Conservation (phyloP, 352 stramenopile genomes). For the Phytopythium delawarense region DNA sequence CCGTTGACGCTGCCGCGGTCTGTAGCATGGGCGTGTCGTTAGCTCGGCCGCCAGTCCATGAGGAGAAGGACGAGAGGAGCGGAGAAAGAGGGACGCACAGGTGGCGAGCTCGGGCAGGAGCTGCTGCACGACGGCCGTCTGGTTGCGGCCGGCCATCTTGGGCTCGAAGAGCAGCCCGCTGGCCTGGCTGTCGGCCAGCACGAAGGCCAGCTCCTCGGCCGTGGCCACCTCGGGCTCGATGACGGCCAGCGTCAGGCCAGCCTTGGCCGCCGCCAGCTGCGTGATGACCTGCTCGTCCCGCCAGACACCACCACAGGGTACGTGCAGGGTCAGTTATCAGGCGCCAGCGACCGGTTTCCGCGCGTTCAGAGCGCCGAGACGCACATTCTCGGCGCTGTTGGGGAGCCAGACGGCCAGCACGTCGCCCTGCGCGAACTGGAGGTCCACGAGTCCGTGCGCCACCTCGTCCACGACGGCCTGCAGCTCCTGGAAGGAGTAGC, state of each 20-base stretch:
- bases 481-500: conserved; percentile 87
- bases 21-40: conserved; percentile 9
- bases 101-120: conserved; percentile 77
- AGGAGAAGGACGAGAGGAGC: background rate
- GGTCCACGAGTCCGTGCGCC: conserved; percentile 68
- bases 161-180: conserved; percentile 81
- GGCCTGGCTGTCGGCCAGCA: conserved; percentile 79
- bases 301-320: background rate
- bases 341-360: background rate
- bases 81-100: conserved; percentile 27
- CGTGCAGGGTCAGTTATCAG: background rate
- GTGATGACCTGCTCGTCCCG: conserved; percentile 41
- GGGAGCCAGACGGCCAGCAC: conserved; percentile 84
- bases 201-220: conserved; percentile 72
- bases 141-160: conserved; percentile 72
- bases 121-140: conserved; percentile 61
- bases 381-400: conserved; percentile 77
- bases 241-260: conserved; percentile 74
- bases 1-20: conserved; percentile 47
- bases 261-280: conserved; percentile 81
- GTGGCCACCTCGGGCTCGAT: conserved; percentile 75
- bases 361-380: background rate
- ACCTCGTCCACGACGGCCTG: conserved; percentile 66
- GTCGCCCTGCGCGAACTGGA: conserved; percentile 67
- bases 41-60: background rate